These are phyloP conservation scores for Pleurotus salmoneostramineus DNA, from an alignment of 768 basidiomycete species.

Conservation along the genomic window DNA sequence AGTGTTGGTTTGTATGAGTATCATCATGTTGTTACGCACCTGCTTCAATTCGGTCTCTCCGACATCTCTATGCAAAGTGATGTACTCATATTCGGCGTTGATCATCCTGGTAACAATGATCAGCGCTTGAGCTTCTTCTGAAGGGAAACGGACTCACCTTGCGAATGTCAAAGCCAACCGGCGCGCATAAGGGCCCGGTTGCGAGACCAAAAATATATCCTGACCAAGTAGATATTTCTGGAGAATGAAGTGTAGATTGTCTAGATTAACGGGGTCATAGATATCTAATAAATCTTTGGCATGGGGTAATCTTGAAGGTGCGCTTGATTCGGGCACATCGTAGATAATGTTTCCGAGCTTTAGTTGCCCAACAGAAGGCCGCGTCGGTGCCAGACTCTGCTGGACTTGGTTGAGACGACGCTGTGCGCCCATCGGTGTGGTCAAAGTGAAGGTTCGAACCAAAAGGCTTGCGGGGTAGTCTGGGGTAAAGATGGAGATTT, in stretches of 20 bases:
- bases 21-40: no score
- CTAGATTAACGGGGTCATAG: slow-evolving; percentile 46
- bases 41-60: slow-evolving; percentile 75
- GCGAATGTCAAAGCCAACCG: slow-evolving; percentile 62
- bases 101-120: slow-evolving; percentile 31
- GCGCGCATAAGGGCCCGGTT: slow-evolving; percentile 66
- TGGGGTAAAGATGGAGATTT: background rate
- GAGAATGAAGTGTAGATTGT: slow-evolving; percentile 61
- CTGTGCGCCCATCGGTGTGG: slow-evolving; percentile 27
- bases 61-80: slow-evolving; percentile 63
- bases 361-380: slow-evolving; percentile 45
- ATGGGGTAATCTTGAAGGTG: slow-evolving; percentile 46
- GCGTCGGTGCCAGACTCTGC: slow-evolving; percentile 35
- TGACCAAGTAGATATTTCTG: slow-evolving; percentile 68
- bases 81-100: slow-evolving; percentile 67
- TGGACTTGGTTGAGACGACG: slow-evolving; percentile 49
- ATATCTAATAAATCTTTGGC: slow-evolving; percentile 42
- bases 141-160: slow-evolving; percentile 30
- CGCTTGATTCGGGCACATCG: slow-evolving; percentile 44
- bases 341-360: slow-evolving; percentile 54
- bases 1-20: no score
- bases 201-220: slow-evolving; percentile 62
- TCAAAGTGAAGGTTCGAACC: background rate
- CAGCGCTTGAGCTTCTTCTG: background rate
- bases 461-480: background rate